These are phyloP conservation scores for Xerocomus nothofagi DNA, from an alignment of 1,284 basidiomycete genomes.

Conservation along the genomic window DNA sequence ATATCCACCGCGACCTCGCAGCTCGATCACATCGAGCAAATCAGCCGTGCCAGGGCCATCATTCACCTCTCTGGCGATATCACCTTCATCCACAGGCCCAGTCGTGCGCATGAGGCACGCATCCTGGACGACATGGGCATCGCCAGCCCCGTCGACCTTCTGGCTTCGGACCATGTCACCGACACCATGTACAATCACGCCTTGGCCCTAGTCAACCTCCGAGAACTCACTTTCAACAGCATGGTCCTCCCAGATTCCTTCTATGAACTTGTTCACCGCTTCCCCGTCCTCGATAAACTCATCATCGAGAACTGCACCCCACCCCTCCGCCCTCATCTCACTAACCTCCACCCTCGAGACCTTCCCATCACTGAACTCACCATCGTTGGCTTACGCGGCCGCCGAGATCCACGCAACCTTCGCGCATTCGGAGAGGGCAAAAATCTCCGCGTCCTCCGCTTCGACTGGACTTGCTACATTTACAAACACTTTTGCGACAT, in stretches of 20 bases:
- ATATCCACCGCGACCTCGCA: constrained; percentile 26
- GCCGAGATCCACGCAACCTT: constrained; percentile 24
- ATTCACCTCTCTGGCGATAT: constrained; percentile 18
- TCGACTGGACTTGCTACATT: constrained; percentile 42
- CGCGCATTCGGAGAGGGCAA: constrained; percentile 33
- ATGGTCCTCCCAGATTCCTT: constrained; percentile 37
- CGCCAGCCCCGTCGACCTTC: constrained; percentile 23
- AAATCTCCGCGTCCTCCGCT: constrained; percentile 36
- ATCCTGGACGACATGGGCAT: constrained; percentile 28
- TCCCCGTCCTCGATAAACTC: constrained; percentile 37
- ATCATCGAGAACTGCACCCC: constrained; percentile 39
- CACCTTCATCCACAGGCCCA: constrained; percentile 12
- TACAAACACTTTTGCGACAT: constrained; percentile 34
- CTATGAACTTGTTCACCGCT: constrained; percentile 35
- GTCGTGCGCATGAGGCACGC: constrained; percentile 26
- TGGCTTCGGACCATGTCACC: constrained; percentile 31
- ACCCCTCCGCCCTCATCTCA: constrained; percentile 19
- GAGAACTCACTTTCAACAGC: constrained; percentile 34
- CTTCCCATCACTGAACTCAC: constrained; percentile 42
- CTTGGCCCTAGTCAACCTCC: constrained; percentile 33
- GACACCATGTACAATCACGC: constrained; percentile 33
- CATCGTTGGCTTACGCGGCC: constrained; percentile 29
- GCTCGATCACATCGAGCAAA: constrained; percentile 28
- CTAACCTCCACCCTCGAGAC: constrained; percentile 28
- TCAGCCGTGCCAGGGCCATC: constrained; percentile 29